Base-by-base conservation (phyloP, 2,329 filamentous ascomycete species). In the Phaeomoniella chlamydospora region DNA sequence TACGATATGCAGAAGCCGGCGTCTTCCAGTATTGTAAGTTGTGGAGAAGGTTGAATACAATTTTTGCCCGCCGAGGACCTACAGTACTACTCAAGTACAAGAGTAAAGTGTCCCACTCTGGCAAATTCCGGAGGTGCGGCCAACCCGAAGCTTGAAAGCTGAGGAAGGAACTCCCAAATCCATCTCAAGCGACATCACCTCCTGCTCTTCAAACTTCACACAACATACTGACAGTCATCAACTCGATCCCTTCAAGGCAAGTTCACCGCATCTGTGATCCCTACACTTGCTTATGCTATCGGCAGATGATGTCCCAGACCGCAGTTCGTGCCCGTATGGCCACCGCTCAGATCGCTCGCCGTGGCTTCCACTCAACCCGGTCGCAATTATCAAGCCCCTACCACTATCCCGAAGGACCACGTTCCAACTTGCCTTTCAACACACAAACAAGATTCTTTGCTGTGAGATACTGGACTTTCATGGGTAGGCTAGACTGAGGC, bases 361-460 rank as follows among this genome's bases (percentile, higher is more conserved):
- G 90, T 64, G 85, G 80, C 67, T 94, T 98, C 80, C 80, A 86
- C 64, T 77, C 84, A 55, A 92, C 88, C 59, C 83, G 84, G 56
- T 36, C 40, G 13, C 85, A 83, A 62, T 67, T 93, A 59, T 74
- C 71, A 52, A 92, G 84, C 59, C 87, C 87, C 45, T 94, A 93
- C 79, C 90, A 98, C 73, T 98, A 98, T 71, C 80, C 88, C 51
- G 88, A 96, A 70, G 90, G 88, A 47, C 83, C 88, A 55, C 81
- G 85, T 65, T 79, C 73, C 70, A 96, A 94, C 74, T 66, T 98
- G 48, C 90, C 90, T 48, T 98, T 98, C 77, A 93, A 98, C 73
- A 82, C 90, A 49, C 72, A 84, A 67, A 88, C 78, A 58, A 83
- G 77, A 66, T 81, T 72, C 67, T 98, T 98, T 61, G 74, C 68